Base-by-base conservation (phyloP, 768 basidiomycete genomes). In the Pholiota microspora region DNA sequence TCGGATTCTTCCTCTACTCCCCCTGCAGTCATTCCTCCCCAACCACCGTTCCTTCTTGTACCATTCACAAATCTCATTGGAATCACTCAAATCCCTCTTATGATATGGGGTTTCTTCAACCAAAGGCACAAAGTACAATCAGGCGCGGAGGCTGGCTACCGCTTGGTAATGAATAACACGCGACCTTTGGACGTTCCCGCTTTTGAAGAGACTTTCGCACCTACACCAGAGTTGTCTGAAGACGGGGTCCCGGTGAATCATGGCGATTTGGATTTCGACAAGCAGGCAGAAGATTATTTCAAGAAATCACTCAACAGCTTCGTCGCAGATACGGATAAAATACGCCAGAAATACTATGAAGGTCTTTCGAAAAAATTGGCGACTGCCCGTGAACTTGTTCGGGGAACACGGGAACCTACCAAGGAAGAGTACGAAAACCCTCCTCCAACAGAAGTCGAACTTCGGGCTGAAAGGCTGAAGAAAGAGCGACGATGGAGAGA, bases 81-180 rank as follows among this genome's bases (percentile, higher is more conserved):
- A 6, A 80, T 95, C 65, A 80, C 78, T 25, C 89, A 91, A 64
- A 85, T 96, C 53, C 94, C 94, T 10, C 71, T 81, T 61, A 95
- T 96, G 93, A 81, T 96, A 45, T 88, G 85, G 83, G 90, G 85
- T 59, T 94, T 94, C 71, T 98, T 97, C 76, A 94, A 93, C 67
- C 86, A 90, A 66, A 85, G 94, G 7, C 73, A 83, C 45, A 85
- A 89, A 64, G 92, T 93, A n/a, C 80, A 72, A 5, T 70, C 81
- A 10, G 96, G 96, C 28, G 87, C 89, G 8, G 85, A 95, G 60
- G 88, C 88, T 9, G 94, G 88, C 0, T 89, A 91, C 66, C 74
- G 77, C 44, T 76, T 98, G 53, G 79, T 97, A 59, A 75, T 78
- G 69, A 75, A 74, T 5, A 62, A 76, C 44, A 84, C 81, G 2